Evolutionary conservation across 2,329 filamentous ascomycete genomes (phyloP).

Genomic region (Amesomyces nigricolor): DNA sequence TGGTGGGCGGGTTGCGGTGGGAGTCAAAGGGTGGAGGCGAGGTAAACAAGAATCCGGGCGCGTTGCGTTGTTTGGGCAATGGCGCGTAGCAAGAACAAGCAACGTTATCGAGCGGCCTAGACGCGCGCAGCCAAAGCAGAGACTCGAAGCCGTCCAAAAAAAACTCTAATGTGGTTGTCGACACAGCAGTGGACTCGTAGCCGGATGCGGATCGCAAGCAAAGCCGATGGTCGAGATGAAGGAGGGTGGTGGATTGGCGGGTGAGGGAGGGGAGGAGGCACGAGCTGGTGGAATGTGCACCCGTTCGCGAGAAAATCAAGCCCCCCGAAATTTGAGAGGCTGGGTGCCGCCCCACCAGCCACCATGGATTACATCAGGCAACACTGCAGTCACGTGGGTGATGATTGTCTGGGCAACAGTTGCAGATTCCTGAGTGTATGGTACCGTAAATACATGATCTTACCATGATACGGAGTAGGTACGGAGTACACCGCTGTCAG

Average conservation of each 20-base stretch:
- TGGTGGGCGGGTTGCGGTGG: slow-evolving; percentile 7
- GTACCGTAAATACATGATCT: too few species aligned
- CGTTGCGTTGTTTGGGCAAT: slow-evolving; percentile 22
- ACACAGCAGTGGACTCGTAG: slow-evolving; percentile 16
- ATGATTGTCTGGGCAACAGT: background rate
- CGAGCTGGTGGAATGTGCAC: slow-evolving; percentile 4
- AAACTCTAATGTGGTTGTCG: background rate
- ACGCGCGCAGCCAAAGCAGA: slow-evolving; percentile 6
- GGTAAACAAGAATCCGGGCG: slow-evolving; percentile 24
- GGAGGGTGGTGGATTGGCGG: slow-evolving; percentile 14
- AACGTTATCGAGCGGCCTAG: slow-evolving; percentile 2
- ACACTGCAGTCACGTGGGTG: slow-evolving; percentile 7
- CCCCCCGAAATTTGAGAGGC: slow-evolving; percentile 27
- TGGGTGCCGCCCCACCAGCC: slow-evolving; percentile 19
- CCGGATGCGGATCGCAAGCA: slow-evolving; percentile 26
- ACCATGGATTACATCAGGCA: slow-evolving; percentile 3
- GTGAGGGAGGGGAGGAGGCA: slow-evolving; percentile 14
- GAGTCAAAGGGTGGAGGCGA: slow-evolving; percentile 4
- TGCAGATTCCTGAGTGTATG: too few species aligned
- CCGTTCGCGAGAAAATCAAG: slow-evolving; percentile 16
- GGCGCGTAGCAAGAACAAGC: slow-evolving; percentile 12
- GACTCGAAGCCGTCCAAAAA: slow-evolving; percentile 3
- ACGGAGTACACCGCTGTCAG: background rate
- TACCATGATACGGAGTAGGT: too few species aligned
- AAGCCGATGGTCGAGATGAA: slow-evolving; percentile 20